Percentiles rank a stretch among this genome's conserved stretches.
phyloP scores from a whole-genome alignment of 257 asterid species.

The Rauvolfia tetraphylla region DNA sequence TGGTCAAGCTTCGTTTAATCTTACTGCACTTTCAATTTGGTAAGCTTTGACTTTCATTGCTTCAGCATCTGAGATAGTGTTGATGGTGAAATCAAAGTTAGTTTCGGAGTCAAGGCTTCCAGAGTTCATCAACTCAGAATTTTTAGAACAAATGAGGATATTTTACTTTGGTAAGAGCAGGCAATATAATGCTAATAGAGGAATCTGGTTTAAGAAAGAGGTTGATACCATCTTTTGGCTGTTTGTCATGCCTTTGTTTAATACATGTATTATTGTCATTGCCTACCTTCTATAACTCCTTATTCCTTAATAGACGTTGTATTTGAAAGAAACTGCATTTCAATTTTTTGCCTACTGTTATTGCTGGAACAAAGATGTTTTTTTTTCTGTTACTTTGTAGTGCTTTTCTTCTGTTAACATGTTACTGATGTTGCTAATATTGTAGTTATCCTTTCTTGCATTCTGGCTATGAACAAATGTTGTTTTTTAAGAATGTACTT shows the following conservation, averaged over 20 bases:
- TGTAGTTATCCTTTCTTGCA: too few species aligned
- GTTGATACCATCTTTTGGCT: slow-evolving; percentile 20
- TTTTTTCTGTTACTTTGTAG: too few species aligned
- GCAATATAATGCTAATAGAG: slow-evolving; percentile 24
- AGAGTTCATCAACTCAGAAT: slow-evolving; percentile 20
- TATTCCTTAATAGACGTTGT: too few species aligned
- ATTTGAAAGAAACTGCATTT: too few species aligned
- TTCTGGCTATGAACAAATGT: too few species aligned
- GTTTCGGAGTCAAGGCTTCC: slow-evolving; percentile 18
- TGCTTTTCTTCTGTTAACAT: too few species aligned
- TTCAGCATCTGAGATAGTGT: slow-evolving; percentile 10
- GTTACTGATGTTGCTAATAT: too few species aligned
- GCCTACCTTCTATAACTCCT: too few species aligned
- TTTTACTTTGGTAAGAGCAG: slow-evolving; percentile 6
- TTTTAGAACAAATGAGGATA: slow-evolving; percentile 32
- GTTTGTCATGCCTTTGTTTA: slow-evolving; percentile 8
- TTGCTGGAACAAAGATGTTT: too few species aligned
- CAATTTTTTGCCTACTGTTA: too few species aligned
- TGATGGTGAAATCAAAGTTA: slow-evolving; percentile 14
- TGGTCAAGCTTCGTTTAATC: slow-evolving; percentile 6
- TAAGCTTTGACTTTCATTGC: slow-evolving; percentile 23
- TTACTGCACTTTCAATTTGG: slow-evolving; percentile 20
- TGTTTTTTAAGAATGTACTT: too few species aligned
- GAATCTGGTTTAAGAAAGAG: slow-evolving; percentile 10
- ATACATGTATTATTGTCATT: neutral